Conservation (phyloP, 202 grass and related monocot species). For the Hordeum pubiflorum region DNA sequence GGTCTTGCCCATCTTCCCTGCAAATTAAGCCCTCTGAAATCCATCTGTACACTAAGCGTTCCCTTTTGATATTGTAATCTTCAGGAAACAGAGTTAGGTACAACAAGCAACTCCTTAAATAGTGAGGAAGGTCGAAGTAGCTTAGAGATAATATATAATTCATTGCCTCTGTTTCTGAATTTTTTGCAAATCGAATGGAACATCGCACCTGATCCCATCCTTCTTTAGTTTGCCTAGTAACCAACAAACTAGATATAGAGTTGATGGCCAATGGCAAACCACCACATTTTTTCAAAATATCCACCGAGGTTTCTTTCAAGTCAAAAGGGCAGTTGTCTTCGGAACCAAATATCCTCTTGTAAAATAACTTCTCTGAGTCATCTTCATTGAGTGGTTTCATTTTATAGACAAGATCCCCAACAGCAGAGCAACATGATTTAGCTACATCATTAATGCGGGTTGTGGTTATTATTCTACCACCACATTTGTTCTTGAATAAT, state of each 20-base stretch:
- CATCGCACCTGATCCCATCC: no score
- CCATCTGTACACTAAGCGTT: not conserved
- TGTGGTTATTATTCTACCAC: constrained; percentile 12
- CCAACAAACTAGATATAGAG: constrained; percentile 5
- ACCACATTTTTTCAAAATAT: no score
- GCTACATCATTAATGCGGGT: not conserved
- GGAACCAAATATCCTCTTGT: not conserved
- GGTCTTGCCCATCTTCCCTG: not conserved
- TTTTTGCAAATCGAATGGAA: no score
- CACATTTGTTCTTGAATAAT: not conserved
- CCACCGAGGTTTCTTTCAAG: not conserved
- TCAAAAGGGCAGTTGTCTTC: not conserved
- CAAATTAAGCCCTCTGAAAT: not conserved
- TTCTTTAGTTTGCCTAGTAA: not conserved
- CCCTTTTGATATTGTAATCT: not conserved
- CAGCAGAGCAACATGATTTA: not conserved
- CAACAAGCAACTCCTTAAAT: not conserved
- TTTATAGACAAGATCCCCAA: constrained; percentile 3
- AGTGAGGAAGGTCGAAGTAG: not conserved
- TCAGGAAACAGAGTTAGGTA: not conserved
- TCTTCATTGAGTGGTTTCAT: not conserved
- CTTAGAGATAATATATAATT: not conserved
- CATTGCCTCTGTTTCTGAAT: no score
- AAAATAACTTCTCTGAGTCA: not conserved
- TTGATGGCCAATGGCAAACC: not conserved